phyloP scores from a whole-genome alignment of 352 stramenopile species.

The Peronospora belbahrii region DNA sequence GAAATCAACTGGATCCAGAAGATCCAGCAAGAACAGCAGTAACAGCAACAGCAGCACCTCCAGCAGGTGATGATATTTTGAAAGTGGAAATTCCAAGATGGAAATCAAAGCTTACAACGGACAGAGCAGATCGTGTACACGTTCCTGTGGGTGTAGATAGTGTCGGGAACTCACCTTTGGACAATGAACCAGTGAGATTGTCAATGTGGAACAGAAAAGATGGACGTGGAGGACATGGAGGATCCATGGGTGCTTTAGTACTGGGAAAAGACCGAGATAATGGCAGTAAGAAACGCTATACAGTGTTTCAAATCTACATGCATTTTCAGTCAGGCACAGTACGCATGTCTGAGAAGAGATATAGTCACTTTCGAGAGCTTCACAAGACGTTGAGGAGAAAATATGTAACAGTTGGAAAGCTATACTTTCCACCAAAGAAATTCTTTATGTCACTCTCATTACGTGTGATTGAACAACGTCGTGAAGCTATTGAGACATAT shows the following conservation, averaged over 20 bases:
- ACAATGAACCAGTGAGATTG: constrained; percentile 17
- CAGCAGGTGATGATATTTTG: constrained; percentile 47
- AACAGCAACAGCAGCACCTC: constrained; percentile 17
- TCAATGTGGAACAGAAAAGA: constrained; percentile 55
- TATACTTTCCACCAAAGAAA: constrained; percentile 83
- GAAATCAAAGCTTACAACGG: constrained; percentile 47
- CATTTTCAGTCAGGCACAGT: constrained; percentile 63
- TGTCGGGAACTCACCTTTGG: constrained; percentile 27
- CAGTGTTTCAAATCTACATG: constrained; percentile 71
- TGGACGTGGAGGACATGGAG: constrained; percentile 25
- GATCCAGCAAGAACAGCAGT: too few relatives aligned
- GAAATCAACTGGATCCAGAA: constrained; percentile 27
- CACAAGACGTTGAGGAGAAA: constrained; percentile 74
- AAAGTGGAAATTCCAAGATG: constrained; percentile 71
- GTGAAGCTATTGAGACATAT: constrained; percentile 76
- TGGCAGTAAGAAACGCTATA: constrained; percentile 59
- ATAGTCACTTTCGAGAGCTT: constrained; percentile 78
- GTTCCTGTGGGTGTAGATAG: constrained; percentile 22
- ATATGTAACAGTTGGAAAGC: constrained; percentile 69
- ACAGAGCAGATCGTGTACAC: constrained; percentile 35
- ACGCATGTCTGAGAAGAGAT: constrained; percentile 64
- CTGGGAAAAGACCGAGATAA: constrained; percentile 14
- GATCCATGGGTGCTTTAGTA: constrained; percentile 30
- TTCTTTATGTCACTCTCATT: constrained; percentile 85
- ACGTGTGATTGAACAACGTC: constrained; percentile 80